Conservation (phyloP, 1,284 basidiomycete species). For the Cryptococcus sp. region DNA sequence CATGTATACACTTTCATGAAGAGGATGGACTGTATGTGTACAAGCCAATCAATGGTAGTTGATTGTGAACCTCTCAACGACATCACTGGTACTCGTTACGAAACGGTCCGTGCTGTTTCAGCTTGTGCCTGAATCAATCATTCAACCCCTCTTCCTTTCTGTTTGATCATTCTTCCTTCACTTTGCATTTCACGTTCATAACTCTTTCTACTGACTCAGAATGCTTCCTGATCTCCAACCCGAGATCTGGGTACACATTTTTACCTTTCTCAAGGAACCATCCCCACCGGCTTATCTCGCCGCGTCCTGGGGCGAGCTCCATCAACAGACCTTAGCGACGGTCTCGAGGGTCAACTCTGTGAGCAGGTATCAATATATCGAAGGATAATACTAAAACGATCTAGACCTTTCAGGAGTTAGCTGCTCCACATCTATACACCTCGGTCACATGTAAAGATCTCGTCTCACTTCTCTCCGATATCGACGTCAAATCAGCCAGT, state of each 20-base stretch:
- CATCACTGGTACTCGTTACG: too few relatives aligned
- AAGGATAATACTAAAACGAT: not conserved
- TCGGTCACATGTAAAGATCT: not conserved
- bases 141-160: too few relatives aligned
- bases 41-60: too few relatives aligned
- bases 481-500: too few relatives aligned
- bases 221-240: not conserved
- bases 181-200: too few relatives aligned
- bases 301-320: not conserved
- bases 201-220: too few relatives aligned
- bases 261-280: not conserved
- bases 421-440: not conserved
- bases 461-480: not conserved
- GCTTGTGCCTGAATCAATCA: too few relatives aligned
- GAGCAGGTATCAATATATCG: not conserved
- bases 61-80: too few relatives aligned
- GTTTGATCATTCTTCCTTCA: too few relatives aligned
- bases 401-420: not conserved
- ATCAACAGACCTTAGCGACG: not conserved
- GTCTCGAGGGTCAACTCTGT: not conserved
- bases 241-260: not conserved
- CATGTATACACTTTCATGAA: too few relatives aligned
- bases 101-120: too few relatives aligned
- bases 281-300: conserved; percentile 1
- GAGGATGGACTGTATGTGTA: too few relatives aligned